Evolutionary conservation across 768 basidiomycete species (phyloP).

Genomic region (Lyophyllum atratum): DNA sequence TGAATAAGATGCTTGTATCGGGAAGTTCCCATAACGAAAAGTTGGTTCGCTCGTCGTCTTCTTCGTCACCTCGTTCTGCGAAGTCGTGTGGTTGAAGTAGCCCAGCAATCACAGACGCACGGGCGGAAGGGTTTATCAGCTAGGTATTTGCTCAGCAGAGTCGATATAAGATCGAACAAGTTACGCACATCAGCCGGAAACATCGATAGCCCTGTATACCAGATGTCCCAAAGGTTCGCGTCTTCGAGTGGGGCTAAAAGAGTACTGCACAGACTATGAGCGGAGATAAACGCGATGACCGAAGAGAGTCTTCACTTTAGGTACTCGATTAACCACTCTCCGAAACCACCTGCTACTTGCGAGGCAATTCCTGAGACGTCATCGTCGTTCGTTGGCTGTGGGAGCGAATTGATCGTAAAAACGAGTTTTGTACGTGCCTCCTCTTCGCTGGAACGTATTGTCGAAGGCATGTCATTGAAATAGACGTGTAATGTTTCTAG

Average conservation of each 20-base stretch:
- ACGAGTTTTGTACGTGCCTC: conserved; percentile 24
- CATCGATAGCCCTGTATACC: conserved; percentile 67
- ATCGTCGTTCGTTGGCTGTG: conserved; percentile 13
- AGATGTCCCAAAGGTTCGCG: conserved; percentile 63
- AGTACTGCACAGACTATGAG: conserved; percentile 30
- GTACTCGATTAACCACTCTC: conserved; percentile 53
- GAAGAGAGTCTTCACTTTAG: conserved; percentile 42
- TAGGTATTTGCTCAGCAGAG: conserved; percentile 23
- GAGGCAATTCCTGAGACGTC: conserved; percentile 12
- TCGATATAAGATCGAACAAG: neutral
- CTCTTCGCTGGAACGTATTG: conserved; percentile 34
- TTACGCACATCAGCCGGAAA: conserved; percentile 66
- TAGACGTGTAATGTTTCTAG: conserved; percentile 42
- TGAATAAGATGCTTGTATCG: conserved; percentile 77
- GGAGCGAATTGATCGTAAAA: conserved; percentile 17
- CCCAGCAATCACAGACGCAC: conserved; percentile 60
- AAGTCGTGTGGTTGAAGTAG: conserved; percentile 62
- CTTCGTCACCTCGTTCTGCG: conserved; percentile 17
- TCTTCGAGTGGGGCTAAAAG: conserved; percentile 50
- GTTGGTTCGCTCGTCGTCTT: conserved; percentile 2
- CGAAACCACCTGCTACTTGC: conserved; percentile 31
- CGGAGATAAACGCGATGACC: neutral
- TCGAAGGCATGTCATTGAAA: conserved; percentile 33
- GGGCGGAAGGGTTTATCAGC: conserved; percentile 72
- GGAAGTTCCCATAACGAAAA: conserved; percentile 55